These are phyloP conservation scores for Diaporthe amygdali DNA, from an alignment of 2,329 filamentous ascomycete genomes.

Conservation along the genomic window DNA sequence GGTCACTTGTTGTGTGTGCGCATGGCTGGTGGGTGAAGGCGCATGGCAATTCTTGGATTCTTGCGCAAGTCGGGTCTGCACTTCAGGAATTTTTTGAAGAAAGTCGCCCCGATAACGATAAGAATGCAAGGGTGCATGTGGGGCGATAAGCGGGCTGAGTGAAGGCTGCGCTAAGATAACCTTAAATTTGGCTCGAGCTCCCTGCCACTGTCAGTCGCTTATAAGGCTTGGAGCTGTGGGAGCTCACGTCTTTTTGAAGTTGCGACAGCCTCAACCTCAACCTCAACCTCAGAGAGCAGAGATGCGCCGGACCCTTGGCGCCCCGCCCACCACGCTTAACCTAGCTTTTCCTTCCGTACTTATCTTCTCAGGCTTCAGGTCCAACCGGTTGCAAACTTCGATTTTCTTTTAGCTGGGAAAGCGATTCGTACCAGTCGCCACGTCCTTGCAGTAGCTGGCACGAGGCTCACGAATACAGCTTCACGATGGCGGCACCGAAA, in stretches of 20 bases:
- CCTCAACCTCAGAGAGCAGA: neutral
- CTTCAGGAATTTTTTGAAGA: constrained; percentile 19
- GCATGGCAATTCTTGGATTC: neutral
- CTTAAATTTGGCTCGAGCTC: constrained; percentile 17
- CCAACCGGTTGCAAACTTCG: neutral
- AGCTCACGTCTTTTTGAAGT: neutral
- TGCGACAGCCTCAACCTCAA: neutral
- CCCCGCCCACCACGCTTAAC: neutral
- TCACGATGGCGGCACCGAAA: constrained; percentile 21
- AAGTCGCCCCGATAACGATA: neutral
- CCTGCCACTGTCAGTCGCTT: neutral
- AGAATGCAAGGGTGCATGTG: neutral
- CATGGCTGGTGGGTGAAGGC: no score
- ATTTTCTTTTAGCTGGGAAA: neutral
- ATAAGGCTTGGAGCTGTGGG: neutral
- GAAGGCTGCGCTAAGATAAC: constrained; percentile 23
- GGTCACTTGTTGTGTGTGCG: neutral
- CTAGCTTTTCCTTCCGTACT: neutral
- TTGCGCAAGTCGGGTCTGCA: neutral
- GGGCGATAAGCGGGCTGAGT: constrained; percentile 10
- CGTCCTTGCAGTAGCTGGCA: neutral
- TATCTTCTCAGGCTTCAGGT: neutral
- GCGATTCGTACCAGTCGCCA: neutral
- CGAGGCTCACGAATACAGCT: neutral
- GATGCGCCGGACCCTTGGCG: neutral